phyloP scores from a whole-genome alignment of 495 filamentous ascomycete species.

The Hypoxylon subgilvum region DNA sequence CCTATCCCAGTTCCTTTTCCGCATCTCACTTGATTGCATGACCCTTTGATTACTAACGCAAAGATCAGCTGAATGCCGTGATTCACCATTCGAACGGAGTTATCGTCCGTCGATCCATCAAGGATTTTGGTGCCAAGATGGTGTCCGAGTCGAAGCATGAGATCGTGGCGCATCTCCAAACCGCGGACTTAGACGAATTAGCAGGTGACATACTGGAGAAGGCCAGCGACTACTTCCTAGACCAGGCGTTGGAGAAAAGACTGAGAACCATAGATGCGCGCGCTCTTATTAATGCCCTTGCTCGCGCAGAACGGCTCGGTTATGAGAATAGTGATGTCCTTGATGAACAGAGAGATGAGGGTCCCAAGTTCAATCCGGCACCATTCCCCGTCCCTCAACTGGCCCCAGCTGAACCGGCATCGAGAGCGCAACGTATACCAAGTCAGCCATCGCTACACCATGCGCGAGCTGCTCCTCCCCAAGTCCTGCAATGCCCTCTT shows the following conservation, averaged over 20 bases:
- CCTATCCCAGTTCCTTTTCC: background rate
- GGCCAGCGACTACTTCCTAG: constrained; percentile 54
- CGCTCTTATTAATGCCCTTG: constrained; percentile 56
- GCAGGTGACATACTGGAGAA: constrained; percentile 48
- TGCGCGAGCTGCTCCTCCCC: background rate
- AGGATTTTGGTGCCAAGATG: constrained; percentile 55
- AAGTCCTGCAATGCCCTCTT: constrained; percentile 43
- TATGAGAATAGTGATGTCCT: constrained; percentile 53
- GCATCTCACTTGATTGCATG: background rate
- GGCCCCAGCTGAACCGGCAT: background rate
- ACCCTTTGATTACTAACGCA: constrained; percentile 1
- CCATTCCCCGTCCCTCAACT: constrained; percentile 19
- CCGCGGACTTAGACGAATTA: constrained; percentile 48
- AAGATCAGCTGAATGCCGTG: constrained; percentile 51
- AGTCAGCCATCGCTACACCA: background rate
- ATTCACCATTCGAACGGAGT: constrained; percentile 50
- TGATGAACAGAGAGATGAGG: constrained; percentile 39
- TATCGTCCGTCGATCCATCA: constrained; percentile 49
- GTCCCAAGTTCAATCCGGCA: constrained; percentile 22
- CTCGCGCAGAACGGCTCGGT: constrained; percentile 56
- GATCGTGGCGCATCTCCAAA: constrained; percentile 46
- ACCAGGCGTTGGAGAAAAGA: constrained; percentile 52
- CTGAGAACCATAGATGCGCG: constrained; percentile 55
- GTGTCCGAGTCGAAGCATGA: constrained; percentile 49
- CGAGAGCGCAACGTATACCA: constrained; percentile 1